Percentiles rank a stretch among this genome's conserved stretches.
Conservation (phyloP, 768 basidiomycete species). For the Leucosporidium scottii region DNA sequence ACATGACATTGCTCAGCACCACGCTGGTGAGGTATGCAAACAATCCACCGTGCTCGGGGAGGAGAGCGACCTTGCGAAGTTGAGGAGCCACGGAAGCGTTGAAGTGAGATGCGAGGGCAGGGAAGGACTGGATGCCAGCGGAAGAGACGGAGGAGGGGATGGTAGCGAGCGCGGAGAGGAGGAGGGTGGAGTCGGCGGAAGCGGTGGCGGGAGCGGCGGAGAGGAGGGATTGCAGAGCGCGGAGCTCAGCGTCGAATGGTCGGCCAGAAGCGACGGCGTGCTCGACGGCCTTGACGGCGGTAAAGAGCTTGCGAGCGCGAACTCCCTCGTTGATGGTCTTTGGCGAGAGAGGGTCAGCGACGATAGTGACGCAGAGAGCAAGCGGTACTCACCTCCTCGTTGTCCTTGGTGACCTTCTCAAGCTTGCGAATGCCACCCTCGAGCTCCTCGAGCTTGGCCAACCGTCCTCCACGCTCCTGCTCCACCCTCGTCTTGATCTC, state of each 20-base stretch:
- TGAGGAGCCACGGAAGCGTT: slow-evolving; percentile 70
- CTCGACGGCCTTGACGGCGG: slow-evolving; percentile 66
- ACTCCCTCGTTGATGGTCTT: slow-evolving; percentile 73
- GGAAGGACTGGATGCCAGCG: slow-evolving; percentile 68
- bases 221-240: slow-evolving; percentile 63
- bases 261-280: slow-evolving; percentile 45
- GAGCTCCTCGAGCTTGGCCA: slow-evolving; percentile 90
- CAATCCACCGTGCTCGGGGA: slow-evolving; percentile 85
- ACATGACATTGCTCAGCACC: slow-evolving; percentile 64
- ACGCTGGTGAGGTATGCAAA: slow-evolving; percentile 79
- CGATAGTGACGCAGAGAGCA: slow-evolving; percentile 33
- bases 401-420: slow-evolving; percentile 83
- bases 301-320: slow-evolving; percentile 84
- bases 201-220: neutral
- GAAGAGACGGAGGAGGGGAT: slow-evolving; percentile 41
- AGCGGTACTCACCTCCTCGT: slow-evolving; percentile 45
- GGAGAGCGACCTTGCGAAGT: slow-evolving; percentile 79
- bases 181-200: slow-evolving; percentile 45
- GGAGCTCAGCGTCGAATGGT: slow-evolving; percentile 84
- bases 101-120: slow-evolving; percentile 89
- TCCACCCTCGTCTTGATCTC: slow-evolving; percentile 95
- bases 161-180: slow-evolving; percentile 65
- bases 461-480: slow-evolving; percentile 87
- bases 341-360: neutral
- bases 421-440: slow-evolving; percentile 82